Percentiles rank a stretch among this genome's conserved stretches.
Conservation (phyloP, 495 filamentous ascomycete species). For the Neurospora terricola region DNA sequence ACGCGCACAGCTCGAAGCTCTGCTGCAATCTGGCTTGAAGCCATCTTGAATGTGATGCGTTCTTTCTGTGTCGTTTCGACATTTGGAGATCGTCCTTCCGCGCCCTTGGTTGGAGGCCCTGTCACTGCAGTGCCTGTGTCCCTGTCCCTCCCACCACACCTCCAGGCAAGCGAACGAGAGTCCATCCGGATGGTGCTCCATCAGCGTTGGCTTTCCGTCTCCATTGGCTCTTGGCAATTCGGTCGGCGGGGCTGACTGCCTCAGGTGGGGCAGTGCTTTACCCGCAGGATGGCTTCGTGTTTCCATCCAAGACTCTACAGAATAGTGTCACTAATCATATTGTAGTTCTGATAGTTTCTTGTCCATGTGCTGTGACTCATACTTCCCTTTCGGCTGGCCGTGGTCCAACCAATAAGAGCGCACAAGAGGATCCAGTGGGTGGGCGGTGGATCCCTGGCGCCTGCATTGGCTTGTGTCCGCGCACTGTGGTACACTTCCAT, state of each 20-base stretch:
- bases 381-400: slow-evolving; percentile 22
- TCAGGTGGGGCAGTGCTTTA: slow-evolving; percentile 3
- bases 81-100: neutral
- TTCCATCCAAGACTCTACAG: neutral
- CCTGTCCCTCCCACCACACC: neutral
- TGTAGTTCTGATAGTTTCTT: neutral
- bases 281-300: neutral
- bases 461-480: neutral
- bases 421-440: neutral
- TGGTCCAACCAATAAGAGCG: slow-evolving; percentile 6
- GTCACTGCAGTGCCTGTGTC: neutral
- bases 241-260: neutral
- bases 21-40: neutral
- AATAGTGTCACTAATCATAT: neutral
- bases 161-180: neutral
- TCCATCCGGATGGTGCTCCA: neutral
- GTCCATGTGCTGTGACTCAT: slow-evolving; percentile 17
- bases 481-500: neutral
- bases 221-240: neutral
- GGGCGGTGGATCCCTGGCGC: neutral
- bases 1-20: neutral
- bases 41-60: neutral
- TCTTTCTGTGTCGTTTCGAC: neutral
- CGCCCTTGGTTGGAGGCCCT: neutral
- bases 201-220: neutral